Evolutionary conservation across 768 basidiomycete genomes (phyloP).

Genomic region (Leucocoprinus birnbaumii): DNA sequence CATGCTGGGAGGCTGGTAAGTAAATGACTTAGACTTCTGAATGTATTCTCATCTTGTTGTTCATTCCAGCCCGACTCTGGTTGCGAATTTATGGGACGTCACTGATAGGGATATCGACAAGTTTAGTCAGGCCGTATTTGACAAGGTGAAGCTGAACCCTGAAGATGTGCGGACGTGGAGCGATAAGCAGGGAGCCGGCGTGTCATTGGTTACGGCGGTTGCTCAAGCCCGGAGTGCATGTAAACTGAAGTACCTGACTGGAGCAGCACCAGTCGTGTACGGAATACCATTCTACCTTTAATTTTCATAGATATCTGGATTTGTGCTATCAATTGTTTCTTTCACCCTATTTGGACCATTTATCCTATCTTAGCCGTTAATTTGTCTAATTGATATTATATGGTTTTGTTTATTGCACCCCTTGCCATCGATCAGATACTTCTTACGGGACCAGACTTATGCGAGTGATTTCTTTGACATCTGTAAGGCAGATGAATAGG

Average conservation of each 20-base stretch:
- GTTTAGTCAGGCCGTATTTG: slow-evolving; percentile 81
- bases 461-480: no score
- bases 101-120: slow-evolving; percentile 97
- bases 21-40: slow-evolving; percentile 20
- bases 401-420: not conserved
- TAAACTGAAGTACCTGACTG: slow-evolving; percentile 91
- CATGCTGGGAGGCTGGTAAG: slow-evolving; percentile 96
- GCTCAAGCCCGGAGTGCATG: slow-evolving; percentile 76
- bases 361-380: not conserved
- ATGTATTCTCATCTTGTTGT: no score
- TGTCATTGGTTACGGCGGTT: slow-evolving; percentile 71
- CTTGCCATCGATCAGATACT: not conserved
- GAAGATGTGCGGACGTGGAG: slow-evolving; percentile 14
- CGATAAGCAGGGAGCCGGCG: not conserved
- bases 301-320: slow-evolving; percentile 5
- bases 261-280: slow-evolving; percentile 92
- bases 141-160: slow-evolving; percentile 51
- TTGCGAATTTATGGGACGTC: slow-evolving; percentile 98
- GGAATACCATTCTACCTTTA: slow-evolving; percentile 89
- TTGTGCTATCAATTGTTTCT: not conserved
- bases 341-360: not conserved
- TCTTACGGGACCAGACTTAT: not conserved
- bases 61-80: slow-evolving; percentile 71
- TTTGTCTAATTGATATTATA: not conserved
- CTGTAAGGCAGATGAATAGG: no score